Base-by-base conservation (phyloP, 1,284 basidiomycete species). In the Ustilago hordei region DNA sequence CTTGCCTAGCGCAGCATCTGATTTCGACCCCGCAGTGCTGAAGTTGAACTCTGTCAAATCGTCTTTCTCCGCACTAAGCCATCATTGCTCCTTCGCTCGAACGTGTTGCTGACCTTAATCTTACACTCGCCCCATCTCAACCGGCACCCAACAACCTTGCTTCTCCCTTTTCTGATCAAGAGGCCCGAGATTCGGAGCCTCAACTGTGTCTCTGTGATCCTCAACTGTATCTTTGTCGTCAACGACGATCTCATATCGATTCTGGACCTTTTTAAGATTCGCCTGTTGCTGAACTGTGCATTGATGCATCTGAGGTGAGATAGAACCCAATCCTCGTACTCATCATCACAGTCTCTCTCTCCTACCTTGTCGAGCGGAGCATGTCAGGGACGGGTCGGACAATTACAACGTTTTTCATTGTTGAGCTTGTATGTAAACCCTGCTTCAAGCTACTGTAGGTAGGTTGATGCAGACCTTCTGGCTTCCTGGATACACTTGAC, bases 401-500 rank as follows among this genome's bases (percentile, higher is more conserved):
- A 28, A 28, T 28, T 3, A 28, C 23, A 28, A 28, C 23, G 23
- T 28, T 28, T 28, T 28, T 2, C 23, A 28, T 45, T 17, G 17
- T 45, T 19, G 17, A 45, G n/a, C 43, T 28, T 28, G 23, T 28
- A 28, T 28, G 23, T 3, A 28, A 28, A 28, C 23, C 23, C 23
- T 28, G 23, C 23, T 28, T 28, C 23, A 28, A 28, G 23, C 23
- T 28, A 23, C 23, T 23, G 2, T 23, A 23, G 23, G 23, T 19
- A 45, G n/a, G 11, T 45, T 15, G 43, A 45, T 45, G 43, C 43
- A 45, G 43, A 45, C 11, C 55, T 48, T 28, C 69, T 60, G 3
- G 67, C 69, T 38, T 80, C 78, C 45, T 59, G 75, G 41, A 84
- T 84, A 53, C 64, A 65, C 17, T 67, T 55, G 8, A 83, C 70